phyloP scores from a whole-genome alignment of 177 flowering plant genomes.

The Vitis hybrid region DNA sequence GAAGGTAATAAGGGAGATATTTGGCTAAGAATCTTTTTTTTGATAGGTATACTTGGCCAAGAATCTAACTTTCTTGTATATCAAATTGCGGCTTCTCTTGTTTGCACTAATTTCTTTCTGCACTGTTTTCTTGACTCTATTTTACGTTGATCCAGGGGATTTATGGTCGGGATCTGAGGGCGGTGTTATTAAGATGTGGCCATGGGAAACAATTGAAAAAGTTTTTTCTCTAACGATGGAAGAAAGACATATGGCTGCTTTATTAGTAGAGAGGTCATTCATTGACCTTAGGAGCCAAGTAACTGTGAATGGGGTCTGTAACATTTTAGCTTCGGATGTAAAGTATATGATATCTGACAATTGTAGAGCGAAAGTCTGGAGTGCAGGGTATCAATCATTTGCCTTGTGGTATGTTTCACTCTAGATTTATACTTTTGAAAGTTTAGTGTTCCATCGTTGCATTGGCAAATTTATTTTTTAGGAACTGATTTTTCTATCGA shows the following conservation, averaged over 20 bases:
- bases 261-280: constrained; percentile 74
- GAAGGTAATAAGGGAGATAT: too few species aligned
- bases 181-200: constrained; percentile 78
- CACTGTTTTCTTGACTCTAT: neutral
- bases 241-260: constrained; percentile 76
- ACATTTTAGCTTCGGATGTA: constrained; percentile 63
- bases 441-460: neutral
- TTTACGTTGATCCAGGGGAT: constrained; percentile 58
- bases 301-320: constrained; percentile 57
- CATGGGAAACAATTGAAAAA: constrained; percentile 87
- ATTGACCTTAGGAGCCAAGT: constrained; percentile 71
- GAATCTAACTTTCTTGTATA: neutral
- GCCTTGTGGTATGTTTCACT: constrained; percentile 68
- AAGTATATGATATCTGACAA: constrained; percentile 69
- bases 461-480: neutral
- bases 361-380: constrained; percentile 73
- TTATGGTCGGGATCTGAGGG: constrained; percentile 92
- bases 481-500: neutral
- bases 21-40: too few species aligned
- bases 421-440: neutral
- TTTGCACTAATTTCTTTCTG: neutral
- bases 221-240: constrained; percentile 53
- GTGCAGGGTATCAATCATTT: constrained; percentile 64
- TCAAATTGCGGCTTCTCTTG: neutral
- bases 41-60: too few species aligned